Evolutionary conservation across 768 basidiomycete species (phyloP), one percentile per base, ranked within the genome.

Genomic region (Paxillus involutus): DNA sequence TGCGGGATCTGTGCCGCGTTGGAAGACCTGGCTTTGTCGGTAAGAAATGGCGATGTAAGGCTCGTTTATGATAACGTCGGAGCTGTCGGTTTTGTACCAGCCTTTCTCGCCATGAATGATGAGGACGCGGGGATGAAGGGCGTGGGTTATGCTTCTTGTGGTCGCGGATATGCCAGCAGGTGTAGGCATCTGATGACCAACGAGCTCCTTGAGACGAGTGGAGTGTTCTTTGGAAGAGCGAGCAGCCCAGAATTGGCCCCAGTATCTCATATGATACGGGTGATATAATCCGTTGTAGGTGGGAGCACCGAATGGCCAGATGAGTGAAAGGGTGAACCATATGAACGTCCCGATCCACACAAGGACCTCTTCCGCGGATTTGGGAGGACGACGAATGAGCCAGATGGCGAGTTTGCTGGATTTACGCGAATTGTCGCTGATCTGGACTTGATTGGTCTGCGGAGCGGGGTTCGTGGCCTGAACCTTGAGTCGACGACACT

Each of bases 161-260:
- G 44, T 46, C 17, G 11, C 47, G n/a, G 44, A 1, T 7, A 35
- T 33, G 17, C 41, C 44, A n/a, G 44, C 32, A 21, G 52, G 56
- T 1, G 24, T 39, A 14, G 55, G 51, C 51, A 59, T 46, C 30
- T 49, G 51, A 12, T 52, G 30, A 19, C 39, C 43, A 7, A 32
- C 35, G 24, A 45, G 35, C 12, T 53, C 47, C 7, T 54, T 24
- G 24, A 44, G 1, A 16, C 57, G 59, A 4, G 42, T 37, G 10
- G 62, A 63, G 43, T 58, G 36, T 14, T 63, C 62, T 41, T 24
- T 63, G 2, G 16, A n/a, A 5, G 62, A 63, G 29, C 62, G 62
- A 10, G 62, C 62, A 19, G 62, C 55, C 62, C 62, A 63, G 43
- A 63, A 39, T 35, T 63, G 62, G 3, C 59, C 51, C 30, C 40